phyloP scores from a whole-genome alignment of 768 basidiomycete genomes.

The Ramaria rubella region DNA sequence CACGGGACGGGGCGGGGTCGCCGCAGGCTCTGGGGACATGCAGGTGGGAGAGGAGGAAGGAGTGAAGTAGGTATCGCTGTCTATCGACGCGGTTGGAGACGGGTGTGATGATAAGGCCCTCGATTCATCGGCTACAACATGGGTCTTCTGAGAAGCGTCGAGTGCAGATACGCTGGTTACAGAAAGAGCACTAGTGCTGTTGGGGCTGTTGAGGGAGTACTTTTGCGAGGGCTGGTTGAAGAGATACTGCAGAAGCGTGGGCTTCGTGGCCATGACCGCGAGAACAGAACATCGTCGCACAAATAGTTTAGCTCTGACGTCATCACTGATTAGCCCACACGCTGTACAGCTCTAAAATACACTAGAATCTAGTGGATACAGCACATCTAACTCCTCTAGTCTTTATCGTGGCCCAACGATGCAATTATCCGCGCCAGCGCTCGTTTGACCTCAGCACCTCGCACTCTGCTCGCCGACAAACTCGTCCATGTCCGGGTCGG shows the following conservation, averaged over 20 bases:
- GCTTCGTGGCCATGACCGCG: constrained; percentile 19
- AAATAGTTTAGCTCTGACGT: too few relatives aligned
- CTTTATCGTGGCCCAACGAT: too few relatives aligned
- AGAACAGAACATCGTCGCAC: too few relatives aligned
- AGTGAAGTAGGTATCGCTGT: constrained; percentile 3
- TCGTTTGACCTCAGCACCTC: not conserved
- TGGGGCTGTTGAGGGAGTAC: constrained; percentile 33
- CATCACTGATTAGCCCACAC: too few relatives aligned
- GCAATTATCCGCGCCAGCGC: too few relatives aligned
- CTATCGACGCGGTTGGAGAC: constrained; percentile 16
- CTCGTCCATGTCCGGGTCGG: too few relatives aligned
- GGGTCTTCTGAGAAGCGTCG: not conserved
- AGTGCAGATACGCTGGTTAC: not conserved
- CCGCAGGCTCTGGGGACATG: constrained; percentile 23
- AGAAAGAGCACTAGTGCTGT: not conserved
- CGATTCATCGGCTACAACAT: not conserved
- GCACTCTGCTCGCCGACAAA: too few relatives aligned
- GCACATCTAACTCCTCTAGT: too few relatives aligned
- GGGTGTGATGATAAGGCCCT: constrained; percentile 10
- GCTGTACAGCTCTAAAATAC: too few relatives aligned
- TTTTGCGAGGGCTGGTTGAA: constrained; percentile 59
- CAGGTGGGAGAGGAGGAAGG: constrained; percentile 22
- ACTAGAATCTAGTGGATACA: too few relatives aligned
- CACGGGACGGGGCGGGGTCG: constrained; percentile 15
- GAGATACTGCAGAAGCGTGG: constrained; percentile 53